Base-by-base conservation (phyloP, 257 asterid genomes). In the Penstemon barbatus region DNA sequence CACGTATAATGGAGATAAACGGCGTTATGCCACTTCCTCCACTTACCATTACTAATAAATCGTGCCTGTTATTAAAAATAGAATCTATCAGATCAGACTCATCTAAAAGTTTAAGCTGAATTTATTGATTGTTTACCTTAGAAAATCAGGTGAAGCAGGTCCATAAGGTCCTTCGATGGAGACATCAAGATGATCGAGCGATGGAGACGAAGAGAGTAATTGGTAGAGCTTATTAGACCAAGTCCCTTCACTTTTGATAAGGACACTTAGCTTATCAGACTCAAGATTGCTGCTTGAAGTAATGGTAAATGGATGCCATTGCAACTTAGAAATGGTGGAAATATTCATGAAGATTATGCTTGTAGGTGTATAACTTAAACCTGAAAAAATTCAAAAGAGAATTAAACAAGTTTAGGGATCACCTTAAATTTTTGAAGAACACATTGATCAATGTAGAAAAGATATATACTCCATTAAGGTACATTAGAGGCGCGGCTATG, bases 1-100 rank as follows among this genome's bases (percentile, higher is more conserved):
- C 97, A 7, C 97, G 77, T 19, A 88, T 78, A 45, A 90, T 84
- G 74, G 97, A 93, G 72, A 90, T 84, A 77, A 93, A 90, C 0
- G 99, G 99, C 0, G 99, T 88, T 49, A 93, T 60, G 4, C 99
- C 97, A 58, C 99, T 93, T 7, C 99, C 99, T 64, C 99, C 99
- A 63, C 99, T 85, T 13, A 90, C 79, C 95, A 93, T 85, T 44
- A 93, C 85, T 36, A 93, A 61, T 7, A 80, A 59, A 0, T 93
- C 96, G 18, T 93, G 95, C 73, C 98, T 92, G 74, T 25, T 25
- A 25, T 1, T 40, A 41, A 42, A 41, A 73, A 64, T 0, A 4
- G 2, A n/a, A 42, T 11, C 9, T 10, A 12, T 15, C 10, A 48
- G 9, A 50, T 60, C 48, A 4, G 7, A 5, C 15, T 74, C 41